Conservation (phyloP, 1,139 yeast species). For the Candida tetrigidarum region DNA sequence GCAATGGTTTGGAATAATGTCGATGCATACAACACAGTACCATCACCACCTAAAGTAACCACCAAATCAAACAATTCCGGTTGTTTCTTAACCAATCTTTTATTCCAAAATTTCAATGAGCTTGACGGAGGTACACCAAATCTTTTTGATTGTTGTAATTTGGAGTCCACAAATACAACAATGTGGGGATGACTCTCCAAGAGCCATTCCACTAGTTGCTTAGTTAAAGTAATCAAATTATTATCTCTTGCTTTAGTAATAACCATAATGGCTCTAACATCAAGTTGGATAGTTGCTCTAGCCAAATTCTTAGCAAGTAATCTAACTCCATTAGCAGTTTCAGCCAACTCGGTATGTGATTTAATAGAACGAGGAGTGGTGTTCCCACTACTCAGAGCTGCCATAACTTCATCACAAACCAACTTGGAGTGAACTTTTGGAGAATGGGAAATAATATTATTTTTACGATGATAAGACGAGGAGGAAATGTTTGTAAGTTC, state of each 20-base stretch:
- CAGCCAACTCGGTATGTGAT: conserved; percentile 76
- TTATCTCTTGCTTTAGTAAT: conserved; percentile 89
- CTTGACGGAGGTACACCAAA: conserved; percentile 55
- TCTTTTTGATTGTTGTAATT: conserved; percentile 61
- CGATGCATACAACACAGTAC: conserved; percentile 82
- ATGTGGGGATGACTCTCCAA: conserved; percentile 51
- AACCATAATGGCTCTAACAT: conserved; percentile 71
- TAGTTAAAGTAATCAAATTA: conserved; percentile 70
- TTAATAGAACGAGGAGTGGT: conserved; percentile 49
- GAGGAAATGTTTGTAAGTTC: not conserved
- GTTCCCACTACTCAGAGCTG: conserved; percentile 15
- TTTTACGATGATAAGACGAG: conserved; percentile 10
- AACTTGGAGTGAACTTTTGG: conserved; percentile 44
- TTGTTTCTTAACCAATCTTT: conserved; percentile 54
- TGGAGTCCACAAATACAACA: conserved; percentile 71
- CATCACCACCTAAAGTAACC: conserved; percentile 87
- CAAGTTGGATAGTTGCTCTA: conserved; percentile 73
- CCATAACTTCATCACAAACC: conserved; percentile 29
- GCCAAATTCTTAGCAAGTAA: conserved; percentile 76
- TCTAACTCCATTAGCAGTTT: conserved; percentile 87
- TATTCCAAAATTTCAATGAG: conserved; percentile 70
- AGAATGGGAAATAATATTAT: not conserved
- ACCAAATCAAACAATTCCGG: conserved; percentile 75
- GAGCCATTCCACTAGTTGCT: conserved; percentile 82
- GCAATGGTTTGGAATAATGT: conserved; percentile 79